phyloP scores from a whole-genome alignment of 495 filamentous ascomycete species.

The Xylaria sp. region DNA sequence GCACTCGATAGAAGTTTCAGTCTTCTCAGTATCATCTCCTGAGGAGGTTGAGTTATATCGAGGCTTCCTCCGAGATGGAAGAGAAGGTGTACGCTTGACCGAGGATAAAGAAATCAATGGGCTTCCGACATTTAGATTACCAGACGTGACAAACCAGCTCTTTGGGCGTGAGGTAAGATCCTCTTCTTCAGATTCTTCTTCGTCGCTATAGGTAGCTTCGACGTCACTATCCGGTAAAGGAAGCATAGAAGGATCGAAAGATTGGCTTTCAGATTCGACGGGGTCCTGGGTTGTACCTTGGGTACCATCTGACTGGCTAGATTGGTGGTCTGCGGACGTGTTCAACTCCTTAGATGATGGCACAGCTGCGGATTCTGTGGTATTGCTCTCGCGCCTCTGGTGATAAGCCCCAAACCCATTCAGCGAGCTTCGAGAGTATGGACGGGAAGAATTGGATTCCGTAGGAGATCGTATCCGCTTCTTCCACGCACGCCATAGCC shows the following conservation, averaged over 20 bases:
- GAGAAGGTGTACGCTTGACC: slow-evolving; percentile 29
- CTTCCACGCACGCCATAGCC: slow-evolving; percentile 95
- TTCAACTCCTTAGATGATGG: slow-evolving; percentile 29
- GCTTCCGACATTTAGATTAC: neutral
- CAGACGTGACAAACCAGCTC: slow-evolving; percentile 50
- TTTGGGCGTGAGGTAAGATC: slow-evolving; percentile 54
- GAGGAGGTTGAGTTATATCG: slow-evolving; percentile 58
- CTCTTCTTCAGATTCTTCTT: slow-evolving; percentile 61
- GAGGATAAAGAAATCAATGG: slow-evolving; percentile 16
- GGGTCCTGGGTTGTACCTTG: slow-evolving; percentile 34
- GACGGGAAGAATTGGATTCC: slow-evolving; percentile 45
- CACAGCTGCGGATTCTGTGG: slow-evolving; percentile 30
- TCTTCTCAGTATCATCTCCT: slow-evolving; percentile 22
- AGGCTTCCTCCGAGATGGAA: slow-evolving; percentile 57
- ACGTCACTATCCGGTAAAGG: slow-evolving; percentile 74
- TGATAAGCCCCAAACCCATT: slow-evolving; percentile 34
- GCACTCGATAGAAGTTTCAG: slow-evolving; percentile 9
- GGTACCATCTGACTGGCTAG: slow-evolving; percentile 21
- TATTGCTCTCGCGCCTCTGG: slow-evolving; percentile 48
- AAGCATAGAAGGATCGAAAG: slow-evolving; percentile 61
- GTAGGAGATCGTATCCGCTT: slow-evolving; percentile 71
- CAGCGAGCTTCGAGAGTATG: slow-evolving; percentile 50
- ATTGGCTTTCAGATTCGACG: slow-evolving; percentile 42
- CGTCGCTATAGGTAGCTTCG: slow-evolving; percentile 63
- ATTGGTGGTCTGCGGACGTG: slow-evolving; percentile 23